phyloP scores from a whole-genome alignment of 495 filamentous ascomycete species.

The Amphirosellinia nigrospora region DNA sequence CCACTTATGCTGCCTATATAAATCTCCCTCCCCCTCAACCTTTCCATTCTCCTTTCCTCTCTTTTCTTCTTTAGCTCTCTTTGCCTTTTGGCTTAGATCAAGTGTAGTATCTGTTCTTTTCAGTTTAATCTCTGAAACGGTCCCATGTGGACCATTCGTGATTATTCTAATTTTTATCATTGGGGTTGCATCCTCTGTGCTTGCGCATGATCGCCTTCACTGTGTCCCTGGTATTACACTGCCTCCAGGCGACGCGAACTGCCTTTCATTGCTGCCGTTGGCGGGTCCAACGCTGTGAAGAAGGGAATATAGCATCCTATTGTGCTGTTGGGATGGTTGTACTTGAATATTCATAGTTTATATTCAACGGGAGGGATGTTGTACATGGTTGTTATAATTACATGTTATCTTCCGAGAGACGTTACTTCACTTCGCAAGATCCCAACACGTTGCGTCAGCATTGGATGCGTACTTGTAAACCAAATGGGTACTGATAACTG shows the following conservation, averaged over 20 bases:
- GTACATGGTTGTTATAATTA: no score
- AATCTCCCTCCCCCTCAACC: neutral
- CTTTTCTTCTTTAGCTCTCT: constrained; percentile 41
- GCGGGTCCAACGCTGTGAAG: constrained; percentile 31
- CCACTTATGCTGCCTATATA: neutral
- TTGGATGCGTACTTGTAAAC: no score
- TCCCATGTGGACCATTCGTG: constrained; percentile 42
- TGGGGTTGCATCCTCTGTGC: constrained; percentile 66
- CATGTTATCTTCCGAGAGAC: no score
- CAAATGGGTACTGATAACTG: no score
- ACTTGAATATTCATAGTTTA: no score
- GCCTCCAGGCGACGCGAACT: constrained; percentile 37
- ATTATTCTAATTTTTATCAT: constrained; percentile 74
- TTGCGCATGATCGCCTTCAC: constrained; percentile 64
- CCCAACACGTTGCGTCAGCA: no score
- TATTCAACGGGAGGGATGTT: no score
- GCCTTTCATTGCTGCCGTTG: constrained; percentile 35
- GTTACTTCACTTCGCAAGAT: no score
- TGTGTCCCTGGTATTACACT: constrained; percentile 41
- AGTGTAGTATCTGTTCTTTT: constrained; percentile 99
- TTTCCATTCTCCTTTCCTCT: neutral
- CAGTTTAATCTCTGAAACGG: constrained; percentile 82
- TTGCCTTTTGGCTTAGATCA: constrained; percentile 87
- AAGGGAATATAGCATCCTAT: constrained; percentile 7
- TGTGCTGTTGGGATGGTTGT: neutral